Evolutionary conservation across 2,329 filamentous ascomycete genomes (phyloP).

Genomic region (Arthrobotrys conoides): DNA sequence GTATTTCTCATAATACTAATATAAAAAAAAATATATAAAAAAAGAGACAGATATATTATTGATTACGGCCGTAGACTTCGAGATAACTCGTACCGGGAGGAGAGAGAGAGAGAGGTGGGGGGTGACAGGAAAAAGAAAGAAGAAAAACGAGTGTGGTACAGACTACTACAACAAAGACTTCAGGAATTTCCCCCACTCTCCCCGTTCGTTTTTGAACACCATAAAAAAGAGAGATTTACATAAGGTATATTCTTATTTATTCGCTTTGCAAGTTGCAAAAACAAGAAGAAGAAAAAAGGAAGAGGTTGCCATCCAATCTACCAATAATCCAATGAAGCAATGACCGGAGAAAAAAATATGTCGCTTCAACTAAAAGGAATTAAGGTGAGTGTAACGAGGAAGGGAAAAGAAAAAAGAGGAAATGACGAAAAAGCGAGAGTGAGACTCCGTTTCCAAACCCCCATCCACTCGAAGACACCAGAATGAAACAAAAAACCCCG

Average conservation of each 20-base stretch:
- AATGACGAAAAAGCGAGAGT: conserved; percentile 10
- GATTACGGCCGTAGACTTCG: conserved; percentile 24
- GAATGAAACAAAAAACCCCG: conserved; percentile 9
- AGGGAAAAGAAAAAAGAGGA: not conserved
- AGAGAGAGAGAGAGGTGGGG: not conserved
- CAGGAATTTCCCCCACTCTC: not conserved
- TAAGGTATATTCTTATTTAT: conserved; percentile 42
- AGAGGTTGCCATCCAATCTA: conserved; percentile 46
- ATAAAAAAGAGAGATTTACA: conserved; percentile 39
- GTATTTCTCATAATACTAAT: no score
- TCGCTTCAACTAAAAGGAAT: conserved; percentile 19
- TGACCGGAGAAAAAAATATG: conserved; percentile 10
- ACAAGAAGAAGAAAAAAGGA: not conserved
- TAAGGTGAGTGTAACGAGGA: conserved; percentile 3
- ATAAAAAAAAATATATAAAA: not conserved
- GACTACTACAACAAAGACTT: not conserved
- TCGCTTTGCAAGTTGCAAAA: conserved; percentile 30
- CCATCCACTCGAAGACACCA: conserved; percentile 14
- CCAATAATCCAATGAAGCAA: conserved; percentile 38
- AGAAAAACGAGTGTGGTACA: conserved; percentile 5
- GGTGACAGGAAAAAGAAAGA: not conserved
- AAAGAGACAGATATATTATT: not conserved
- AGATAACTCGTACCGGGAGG: conserved; percentile 7
- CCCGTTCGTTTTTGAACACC: conserved; percentile 8
- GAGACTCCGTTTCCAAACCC: conserved; percentile 19